phyloP scores from a whole-genome alignment of 768 basidiomycete genomes.

The Cyclocybe cylindracea region DNA sequence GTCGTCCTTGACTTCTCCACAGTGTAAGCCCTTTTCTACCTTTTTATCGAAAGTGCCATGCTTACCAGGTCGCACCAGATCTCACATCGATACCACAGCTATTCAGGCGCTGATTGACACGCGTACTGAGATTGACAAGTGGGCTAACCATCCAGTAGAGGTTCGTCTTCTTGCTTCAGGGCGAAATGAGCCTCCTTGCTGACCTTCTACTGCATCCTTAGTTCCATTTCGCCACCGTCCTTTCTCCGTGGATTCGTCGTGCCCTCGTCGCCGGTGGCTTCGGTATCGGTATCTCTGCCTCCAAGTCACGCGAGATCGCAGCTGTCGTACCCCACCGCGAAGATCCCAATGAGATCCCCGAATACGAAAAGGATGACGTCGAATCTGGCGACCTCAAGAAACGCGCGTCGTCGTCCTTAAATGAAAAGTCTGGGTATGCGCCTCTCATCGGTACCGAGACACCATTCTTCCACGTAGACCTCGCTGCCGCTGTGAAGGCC shows the following conservation, averaged over 20 bases:
- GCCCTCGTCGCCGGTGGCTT: slow-evolving; percentile 90
- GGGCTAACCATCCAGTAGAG: slow-evolving; percentile 77
- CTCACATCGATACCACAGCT: slow-evolving; percentile 90
- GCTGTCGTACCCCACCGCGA: slow-evolving; percentile 71
- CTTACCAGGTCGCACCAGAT: slow-evolving; percentile 37
- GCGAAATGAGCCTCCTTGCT: neutral
- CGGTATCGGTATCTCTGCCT: slow-evolving; percentile 60
- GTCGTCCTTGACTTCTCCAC: slow-evolving; percentile 90
- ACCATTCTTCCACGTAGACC: slow-evolving; percentile 92
- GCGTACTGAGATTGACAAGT: slow-evolving; percentile 84
- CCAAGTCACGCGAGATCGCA: slow-evolving; percentile 62
- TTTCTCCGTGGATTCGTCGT: slow-evolving; percentile 93
- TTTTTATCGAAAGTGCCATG: too few species aligned
- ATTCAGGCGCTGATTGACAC: slow-evolving; percentile 91
- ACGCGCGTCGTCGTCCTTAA: slow-evolving; percentile 8
- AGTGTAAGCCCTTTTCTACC: slow-evolving; percentile 51
- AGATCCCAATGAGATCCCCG: slow-evolving; percentile 24
- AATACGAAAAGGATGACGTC: slow-evolving; percentile 19
- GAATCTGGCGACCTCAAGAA: slow-evolving; percentile 39
- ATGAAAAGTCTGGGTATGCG: slow-evolving; percentile 24
- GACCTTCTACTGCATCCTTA: slow-evolving; percentile 26
- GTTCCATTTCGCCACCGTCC: slow-evolving; percentile 93
- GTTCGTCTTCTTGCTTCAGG: slow-evolving; percentile 31
- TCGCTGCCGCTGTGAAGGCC: slow-evolving; percentile 67
- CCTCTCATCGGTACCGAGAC: slow-evolving; percentile 55